Base-by-base conservation (phyloP, 1,284 basidiomycete genomes). In the Phellopilus nigrolimitatus region DNA sequence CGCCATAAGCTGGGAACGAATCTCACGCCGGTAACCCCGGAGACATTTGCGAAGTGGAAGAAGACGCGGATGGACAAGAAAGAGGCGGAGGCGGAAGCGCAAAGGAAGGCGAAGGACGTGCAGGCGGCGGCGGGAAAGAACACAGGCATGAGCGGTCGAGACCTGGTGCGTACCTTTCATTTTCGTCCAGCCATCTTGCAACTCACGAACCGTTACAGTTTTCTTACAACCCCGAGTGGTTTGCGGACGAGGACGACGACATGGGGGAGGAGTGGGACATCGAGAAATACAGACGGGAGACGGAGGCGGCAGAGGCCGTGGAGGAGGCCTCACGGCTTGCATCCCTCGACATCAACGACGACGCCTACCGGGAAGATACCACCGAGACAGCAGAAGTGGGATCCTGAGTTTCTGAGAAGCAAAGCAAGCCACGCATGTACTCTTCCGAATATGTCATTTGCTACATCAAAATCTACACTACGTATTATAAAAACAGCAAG, bases 201-300 rank as follows among this genome's bases (percentile, higher is more conserved):
- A 19, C 40, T 47, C 21, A 21, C n/a, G 37, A 22, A 41, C 54
- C 59, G 33, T 50, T 36, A 6, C 58, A 90, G 89, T 95, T 95
- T 78, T 84, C 91, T 68, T 95, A 92, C 78, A 95, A 97, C 67
- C 91, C 93, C 13, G 91, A 98, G 63, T 89, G 95, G 84, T 93
- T 95, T 71, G 82, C 80, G 59, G 92, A 95, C 61, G 81, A 84
- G 53, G 90, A 91, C 12, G 90, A 86, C 4, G 86, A 75, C 9
- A 88, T 81, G 28, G 82, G 73, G 55, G 80, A 86, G 24, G 84
- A 84, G 27, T 89, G 84, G 84, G 86, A 90, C 67, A 65, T 89
- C 33, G 68, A 72, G 33, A 73, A 78, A 57, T 89, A 82, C 65
- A 71, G 84, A 56, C 70, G 71, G 52, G 67, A 82, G 66, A 73